Evolutionary conservation across 768 basidiomycete species (phyloP).

Genomic region (Imleria badia): DNA sequence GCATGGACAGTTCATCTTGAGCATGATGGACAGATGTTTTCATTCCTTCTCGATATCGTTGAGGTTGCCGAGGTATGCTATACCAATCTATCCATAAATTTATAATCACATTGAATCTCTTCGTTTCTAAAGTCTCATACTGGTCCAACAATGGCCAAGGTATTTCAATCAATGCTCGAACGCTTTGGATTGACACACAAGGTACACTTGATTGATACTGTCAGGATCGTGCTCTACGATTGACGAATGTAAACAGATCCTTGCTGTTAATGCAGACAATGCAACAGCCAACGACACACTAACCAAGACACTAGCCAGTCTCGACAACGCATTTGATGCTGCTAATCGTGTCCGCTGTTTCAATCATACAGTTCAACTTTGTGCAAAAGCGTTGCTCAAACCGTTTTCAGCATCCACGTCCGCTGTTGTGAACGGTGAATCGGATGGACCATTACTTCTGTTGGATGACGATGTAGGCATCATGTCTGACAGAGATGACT

Average conservation of each 20-base stretch:
- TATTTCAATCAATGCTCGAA: not conserved
- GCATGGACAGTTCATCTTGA: conserved; percentile 3
- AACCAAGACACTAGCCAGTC: not conserved
- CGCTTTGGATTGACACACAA: not conserved
- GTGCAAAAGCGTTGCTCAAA: no score
- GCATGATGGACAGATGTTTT: not conserved
- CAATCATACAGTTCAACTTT: conserved; percentile 3
- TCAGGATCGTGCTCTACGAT: not conserved
- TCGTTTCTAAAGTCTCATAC: not conserved
- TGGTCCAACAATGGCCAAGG: not conserved
- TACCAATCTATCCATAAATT: not conserved
- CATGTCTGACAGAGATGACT: no score
- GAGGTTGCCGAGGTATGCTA: not conserved
- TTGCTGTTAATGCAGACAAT: not conserved
- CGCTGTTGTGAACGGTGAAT: no score
- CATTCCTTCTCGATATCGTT: not conserved
- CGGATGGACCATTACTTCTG: no score
- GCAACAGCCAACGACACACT: not conserved
- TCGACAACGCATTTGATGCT: not conserved
- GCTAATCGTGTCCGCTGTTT: not conserved
- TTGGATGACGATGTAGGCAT: no score
- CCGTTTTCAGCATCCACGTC: no score
- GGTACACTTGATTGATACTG: not conserved
- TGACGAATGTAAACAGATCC: not conserved
- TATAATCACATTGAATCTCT: not conserved